Evolutionary conservation across 192 early-diverging fungal species (phyloP), one percentile per base, ranked within the genome.

Genomic region (Piromyces finnis): DNA sequence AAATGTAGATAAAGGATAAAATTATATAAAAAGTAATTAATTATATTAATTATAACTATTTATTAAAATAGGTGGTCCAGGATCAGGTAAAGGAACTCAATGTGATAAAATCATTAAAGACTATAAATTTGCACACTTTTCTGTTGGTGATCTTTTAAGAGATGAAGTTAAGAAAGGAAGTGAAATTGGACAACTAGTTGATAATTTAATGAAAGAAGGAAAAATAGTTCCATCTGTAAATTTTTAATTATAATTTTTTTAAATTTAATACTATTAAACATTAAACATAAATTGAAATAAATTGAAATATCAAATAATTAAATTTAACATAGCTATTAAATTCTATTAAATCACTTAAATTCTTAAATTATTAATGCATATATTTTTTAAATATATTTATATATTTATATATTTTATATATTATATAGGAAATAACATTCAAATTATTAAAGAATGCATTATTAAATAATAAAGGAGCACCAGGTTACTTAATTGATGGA

Each of bases 11-110:
- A n/a, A n/a, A n/a, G n/a, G n/a, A n/a, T n/a, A n/a, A n/a, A n/a
- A n/a, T n/a, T n/a, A n/a, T n/a, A n/a, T n/a, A n/a, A n/a, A n/a
- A n/a, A n/a, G n/a, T n/a, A n/a, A n/a, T n/a, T n/a, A n/a, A n/a
- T n/a, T n/a, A n/a, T n/a, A n/a, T n/a, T n/a, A n/a, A n/a, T n/a
- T 32, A 9, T 6, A 32, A 32, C 3, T 32, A 6, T 32, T 6
- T 32, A 32, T 32, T 32, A 6, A 32, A 32, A 32, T 6, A 85
- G 86, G 86, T 59, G 87, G 87, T n/a, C 87, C 87, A n/a, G 87
- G 87, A 7, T 87, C 86, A 39, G 87, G 87, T 79, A 85, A 83
- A 68, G 28, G 30, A 26, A 80, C 81, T 28, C 79, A 86, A 80
- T 39, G 77, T 30, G 30, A 83, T 18, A 84, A 82, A 28, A 78